Conservation (phyloP, 805 yeast genomes). For the Kodamaea restingae region DNA sequence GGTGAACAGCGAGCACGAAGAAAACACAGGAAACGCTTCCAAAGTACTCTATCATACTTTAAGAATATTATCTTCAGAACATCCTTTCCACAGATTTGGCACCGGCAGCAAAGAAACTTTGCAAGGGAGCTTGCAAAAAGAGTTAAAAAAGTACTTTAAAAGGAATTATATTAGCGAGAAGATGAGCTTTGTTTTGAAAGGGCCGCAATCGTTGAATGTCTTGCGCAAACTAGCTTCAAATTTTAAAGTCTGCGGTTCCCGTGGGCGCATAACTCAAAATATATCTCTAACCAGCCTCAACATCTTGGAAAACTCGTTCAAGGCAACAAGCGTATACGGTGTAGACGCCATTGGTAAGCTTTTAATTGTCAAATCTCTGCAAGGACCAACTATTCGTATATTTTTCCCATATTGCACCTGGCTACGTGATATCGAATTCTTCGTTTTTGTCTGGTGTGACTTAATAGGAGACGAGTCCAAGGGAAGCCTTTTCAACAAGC, state of each 20-base stretch:
- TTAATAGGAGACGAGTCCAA: conserved; percentile 60
- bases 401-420: not conserved
- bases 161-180: conserved; percentile 42
- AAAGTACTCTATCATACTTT: conserved; percentile 59
- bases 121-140: conserved; percentile 32
- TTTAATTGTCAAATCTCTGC: not conserved
- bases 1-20: conserved; percentile 61
- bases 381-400: not conserved
- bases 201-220: conserved; percentile 61
- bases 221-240: conserved; percentile 47
- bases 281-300: too few relatives aligned
- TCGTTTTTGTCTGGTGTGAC: conserved; percentile 48
- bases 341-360: not conserved
- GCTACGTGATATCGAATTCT: conserved; percentile 15
- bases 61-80: conserved; percentile 46
- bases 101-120: conserved; percentile 62
- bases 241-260: too few relatives aligned
- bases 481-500: conserved; percentile 44
- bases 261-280: too few relatives aligned
- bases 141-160: conserved; percentile 38
- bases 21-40: conserved; percentile 41
- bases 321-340: conserved; percentile 1
- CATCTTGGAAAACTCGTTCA: conserved; percentile 36
- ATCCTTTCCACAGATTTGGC: conserved; percentile 58
- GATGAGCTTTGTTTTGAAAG: conserved; percentile 57